Evolutionary conservation across 257 asterid genomes (phyloP).

Genomic region (Nicotiana obtusifolia): DNA sequence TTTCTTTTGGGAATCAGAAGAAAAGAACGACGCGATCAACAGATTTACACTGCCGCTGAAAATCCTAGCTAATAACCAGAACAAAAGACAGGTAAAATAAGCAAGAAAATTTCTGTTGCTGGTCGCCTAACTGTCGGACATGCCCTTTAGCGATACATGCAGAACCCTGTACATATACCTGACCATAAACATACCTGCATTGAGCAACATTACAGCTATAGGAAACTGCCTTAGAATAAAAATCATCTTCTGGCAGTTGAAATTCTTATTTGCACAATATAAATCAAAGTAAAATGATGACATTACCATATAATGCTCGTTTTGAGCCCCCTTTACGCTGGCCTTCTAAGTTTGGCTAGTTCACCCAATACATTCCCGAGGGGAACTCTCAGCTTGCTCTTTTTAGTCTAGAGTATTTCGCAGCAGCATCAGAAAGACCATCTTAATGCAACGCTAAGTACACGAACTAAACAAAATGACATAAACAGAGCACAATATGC

Average conservation of each 20-base stretch:
- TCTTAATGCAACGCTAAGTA: neutral
- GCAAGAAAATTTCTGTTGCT: neutral
- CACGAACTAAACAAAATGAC: neutral
- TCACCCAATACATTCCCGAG: constrained; percentile 50
- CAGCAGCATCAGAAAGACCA: neutral
- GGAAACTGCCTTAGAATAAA: neutral
- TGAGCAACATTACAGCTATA: neutral
- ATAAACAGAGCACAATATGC: neutral
- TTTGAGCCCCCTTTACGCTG: constrained; percentile 2
- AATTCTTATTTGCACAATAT: too few species aligned
- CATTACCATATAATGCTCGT: neutral
- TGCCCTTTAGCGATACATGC: neutral
- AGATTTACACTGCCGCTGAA: neutral
- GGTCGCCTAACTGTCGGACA: neutral
- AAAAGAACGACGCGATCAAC: neutral
- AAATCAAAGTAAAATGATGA: neutral
- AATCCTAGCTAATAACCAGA: neutral
- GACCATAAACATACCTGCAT: neutral
- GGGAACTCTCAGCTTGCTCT: constrained; percentile 47
- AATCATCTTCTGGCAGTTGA: neutral
- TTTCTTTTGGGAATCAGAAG: neutral
- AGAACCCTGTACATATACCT: neutral
- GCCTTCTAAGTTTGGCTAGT: constrained; percentile 45
- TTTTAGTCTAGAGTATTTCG: constrained; percentile 38
- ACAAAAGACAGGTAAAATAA: neutral